Evolutionary conservation across 2,329 filamentous ascomycete genomes (phyloP).

Genomic region (Pseudogymnoascus sp.): DNA sequence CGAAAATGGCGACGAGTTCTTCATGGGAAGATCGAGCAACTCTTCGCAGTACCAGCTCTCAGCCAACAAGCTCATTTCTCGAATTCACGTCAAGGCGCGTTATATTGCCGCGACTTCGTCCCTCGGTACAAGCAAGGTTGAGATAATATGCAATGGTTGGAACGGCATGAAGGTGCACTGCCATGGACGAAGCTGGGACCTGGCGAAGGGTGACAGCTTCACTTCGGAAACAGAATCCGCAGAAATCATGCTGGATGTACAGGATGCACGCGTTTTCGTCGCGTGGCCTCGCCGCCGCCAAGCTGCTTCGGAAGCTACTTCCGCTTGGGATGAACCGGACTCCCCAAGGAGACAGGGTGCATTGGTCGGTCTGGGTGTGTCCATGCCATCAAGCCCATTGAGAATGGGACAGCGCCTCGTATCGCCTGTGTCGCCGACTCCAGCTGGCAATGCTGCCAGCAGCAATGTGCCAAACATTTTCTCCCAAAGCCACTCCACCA

Average conservation of each 20-base stretch:
- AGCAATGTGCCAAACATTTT: conserved; percentile 23
- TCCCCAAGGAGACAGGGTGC: conserved; percentile 43
- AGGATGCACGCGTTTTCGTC: conserved; percentile 82
- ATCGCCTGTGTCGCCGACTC: conserved; percentile 71
- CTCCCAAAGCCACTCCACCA: conserved; percentile 34
- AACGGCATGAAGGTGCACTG: conserved; percentile 92
- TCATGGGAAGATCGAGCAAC: conserved; percentile 89
- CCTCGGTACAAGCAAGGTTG: conserved; percentile 68
- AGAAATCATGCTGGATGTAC: conserved; percentile 92
- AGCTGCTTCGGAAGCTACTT: conserved; percentile 48
- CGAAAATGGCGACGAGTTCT: conserved; percentile 69
- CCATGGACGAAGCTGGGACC: conserved; percentile 76
- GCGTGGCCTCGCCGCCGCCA: conserved; percentile 64
- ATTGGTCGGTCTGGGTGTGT: conserved; percentile 24
- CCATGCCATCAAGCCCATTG: conserved; percentile 55
- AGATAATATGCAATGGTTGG: conserved; percentile 90
- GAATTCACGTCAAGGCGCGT: conserved; percentile 82
- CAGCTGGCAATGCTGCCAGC: conserved; percentile 27
- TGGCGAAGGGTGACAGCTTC: conserved; percentile 83
- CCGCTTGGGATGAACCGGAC: conserved; percentile 57
- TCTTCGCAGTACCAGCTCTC: conserved; percentile 94
- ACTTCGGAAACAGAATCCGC: conserved; percentile 79
- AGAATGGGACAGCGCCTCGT: conserved; percentile 49
- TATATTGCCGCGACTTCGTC: conserved; percentile 65
- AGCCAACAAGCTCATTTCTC: conserved; percentile 83